A percentile compares a stretch with the other conserved stretches of the same genome.
These are phyloP conservation scores for Mortierella sp. DNA, from an alignment of 371 early-diverging fungal genomes.

Conservation along the genomic window DNA sequence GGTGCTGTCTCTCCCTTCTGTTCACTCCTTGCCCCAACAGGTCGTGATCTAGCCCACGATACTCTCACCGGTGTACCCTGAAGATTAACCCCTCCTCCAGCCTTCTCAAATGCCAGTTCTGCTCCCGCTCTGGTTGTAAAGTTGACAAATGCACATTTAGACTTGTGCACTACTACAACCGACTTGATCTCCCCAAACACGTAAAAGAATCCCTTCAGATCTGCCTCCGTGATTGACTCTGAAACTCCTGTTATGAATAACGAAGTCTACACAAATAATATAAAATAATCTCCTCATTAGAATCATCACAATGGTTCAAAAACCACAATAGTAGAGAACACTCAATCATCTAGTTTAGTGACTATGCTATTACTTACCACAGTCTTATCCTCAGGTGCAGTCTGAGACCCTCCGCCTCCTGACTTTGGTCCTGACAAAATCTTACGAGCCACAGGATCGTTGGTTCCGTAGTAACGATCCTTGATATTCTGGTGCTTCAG, in stretches of 20 bases:
- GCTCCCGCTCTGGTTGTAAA: constrained; percentile 82
- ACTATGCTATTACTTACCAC: constrained; percentile 71
- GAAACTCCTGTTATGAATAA: constrained; percentile 85
- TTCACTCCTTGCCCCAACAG: constrained; percentile 67
- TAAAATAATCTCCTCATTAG: background rate
- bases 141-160: constrained; percentile 92
- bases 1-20: constrained; percentile 39
- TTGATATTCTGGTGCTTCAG: constrained; percentile 90
- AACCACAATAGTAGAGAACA: too few species aligned
- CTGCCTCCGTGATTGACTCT: constrained; percentile 74
- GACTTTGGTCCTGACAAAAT: constrained; percentile 74
- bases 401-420: constrained; percentile 50
- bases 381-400: constrained; percentile 76
- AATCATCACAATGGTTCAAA: too few species aligned
- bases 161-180: constrained; percentile 81
- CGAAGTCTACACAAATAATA: constrained; percentile 66
- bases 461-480: constrained; percentile 92
- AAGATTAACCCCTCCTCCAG: constrained; percentile 62
- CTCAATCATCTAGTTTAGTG: constrained; percentile 58
- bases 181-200: constrained; percentile 92
- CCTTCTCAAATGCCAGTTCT: constrained; percentile 77
- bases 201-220: constrained; percentile 80
- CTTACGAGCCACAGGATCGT: constrained; percentile 94
- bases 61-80: constrained; percentile 67
- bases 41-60: constrained; percentile 74